Evolutionary conservation across 2,329 filamentous ascomycete genomes (phyloP).

Genomic region (Claviceps africana): DNA sequence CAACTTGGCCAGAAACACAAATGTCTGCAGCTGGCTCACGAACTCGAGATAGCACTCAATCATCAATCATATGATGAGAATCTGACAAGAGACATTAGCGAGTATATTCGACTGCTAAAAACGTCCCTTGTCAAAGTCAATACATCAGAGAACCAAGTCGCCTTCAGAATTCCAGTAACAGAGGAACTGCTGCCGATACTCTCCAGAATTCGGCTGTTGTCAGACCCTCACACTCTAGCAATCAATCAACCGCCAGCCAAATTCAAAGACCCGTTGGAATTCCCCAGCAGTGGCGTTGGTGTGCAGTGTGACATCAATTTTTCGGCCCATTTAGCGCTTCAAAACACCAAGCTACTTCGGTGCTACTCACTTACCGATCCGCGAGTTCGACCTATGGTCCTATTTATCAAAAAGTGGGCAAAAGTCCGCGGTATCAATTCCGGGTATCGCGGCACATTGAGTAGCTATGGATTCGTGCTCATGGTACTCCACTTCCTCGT

Average conservation of each 20-base stretch:
- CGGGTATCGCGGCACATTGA: slow-evolving; percentile 72
- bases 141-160: slow-evolving; percentile 7
- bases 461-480: slow-evolving; percentile 80
- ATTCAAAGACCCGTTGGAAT: slow-evolving; percentile 53
- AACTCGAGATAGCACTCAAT: slow-evolving; percentile 40
- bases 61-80: slow-evolving; percentile 30
- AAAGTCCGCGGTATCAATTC: slow-evolving; percentile 76
- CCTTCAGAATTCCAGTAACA: slow-evolving; percentile 23
- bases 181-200: slow-evolving; percentile 21
- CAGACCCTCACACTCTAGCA: slow-evolving; percentile 34
- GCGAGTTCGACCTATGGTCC: slow-evolving; percentile 61
- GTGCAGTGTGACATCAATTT: slow-evolving; percentile 91
- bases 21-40: slow-evolving; percentile 38
- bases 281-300: slow-evolving; percentile 62
- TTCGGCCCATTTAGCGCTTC: slow-evolving; percentile 65
- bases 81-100: slow-evolving; percentile 23
- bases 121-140: slow-evolving; percentile 16
- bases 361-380: slow-evolving; percentile 72
- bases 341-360: slow-evolving; percentile 70
- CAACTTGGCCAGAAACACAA: slow-evolving; percentile 37
- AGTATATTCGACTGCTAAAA: slow-evolving; percentile 38
- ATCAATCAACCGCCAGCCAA: slow-evolving; percentile 39
- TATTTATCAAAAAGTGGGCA: slow-evolving; percentile 87
- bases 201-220: slow-evolving; percentile 28
- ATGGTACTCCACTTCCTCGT: slow-evolving; percentile 88